Conservation (phyloP, 2,329 filamentous ascomycete genomes). For the Botrytis fragariae region DNA sequence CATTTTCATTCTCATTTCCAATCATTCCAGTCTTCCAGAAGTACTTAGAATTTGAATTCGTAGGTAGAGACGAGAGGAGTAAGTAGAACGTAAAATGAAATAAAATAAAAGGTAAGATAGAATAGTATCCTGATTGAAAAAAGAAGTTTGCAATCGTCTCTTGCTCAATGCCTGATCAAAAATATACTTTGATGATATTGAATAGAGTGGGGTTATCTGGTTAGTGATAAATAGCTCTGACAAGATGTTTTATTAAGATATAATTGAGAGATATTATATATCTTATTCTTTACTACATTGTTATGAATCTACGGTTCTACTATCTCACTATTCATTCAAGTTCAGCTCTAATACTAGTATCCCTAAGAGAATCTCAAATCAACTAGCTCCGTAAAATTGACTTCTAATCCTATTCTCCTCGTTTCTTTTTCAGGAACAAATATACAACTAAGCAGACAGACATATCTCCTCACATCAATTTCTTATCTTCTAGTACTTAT, state of each 20-base stretch:
- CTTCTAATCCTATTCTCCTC: neutral
- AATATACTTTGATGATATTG: rapidly evolving
- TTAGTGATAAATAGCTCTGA: neutral
- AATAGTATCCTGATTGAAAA: neutral
- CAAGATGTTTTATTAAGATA: neutral
- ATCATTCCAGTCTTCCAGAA: rapidly evolving
- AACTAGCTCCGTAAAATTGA: neutral
- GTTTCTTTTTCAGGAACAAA: too few species aligned
- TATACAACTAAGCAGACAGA: too few species aligned
- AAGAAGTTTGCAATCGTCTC: neutral
- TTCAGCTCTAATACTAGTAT: neutral
- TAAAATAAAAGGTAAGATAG: neutral
- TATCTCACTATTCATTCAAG: neutral
- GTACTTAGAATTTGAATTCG: neutral
- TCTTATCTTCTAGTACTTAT: rapidly evolving
- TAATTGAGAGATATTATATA: neutral
- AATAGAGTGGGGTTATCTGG: neutral
- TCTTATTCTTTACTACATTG: neutral
- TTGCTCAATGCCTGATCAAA: neutral
- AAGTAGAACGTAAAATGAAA: too few species aligned
- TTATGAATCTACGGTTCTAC: neutral
- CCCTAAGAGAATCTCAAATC: neutral
- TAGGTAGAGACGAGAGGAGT: neutral
- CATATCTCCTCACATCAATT: neutral
- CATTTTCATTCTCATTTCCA: neutral